Evolutionary conservation across 768 basidiomycete genomes (phyloP).

Genomic region (Phylloporus arenicola): DNA sequence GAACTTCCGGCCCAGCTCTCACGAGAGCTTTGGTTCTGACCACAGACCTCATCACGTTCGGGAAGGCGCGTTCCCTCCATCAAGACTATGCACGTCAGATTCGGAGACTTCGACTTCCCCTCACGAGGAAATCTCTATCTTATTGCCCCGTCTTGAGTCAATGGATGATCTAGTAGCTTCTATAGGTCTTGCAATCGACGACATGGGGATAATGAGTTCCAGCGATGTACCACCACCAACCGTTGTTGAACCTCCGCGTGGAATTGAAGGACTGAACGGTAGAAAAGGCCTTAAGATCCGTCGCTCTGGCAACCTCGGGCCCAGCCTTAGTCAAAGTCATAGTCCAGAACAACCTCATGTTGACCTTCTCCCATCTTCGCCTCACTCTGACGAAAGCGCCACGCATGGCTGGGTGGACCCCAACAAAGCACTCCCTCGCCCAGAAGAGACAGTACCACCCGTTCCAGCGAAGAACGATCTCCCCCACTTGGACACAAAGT

Average conservation of each 20-base stretch:
- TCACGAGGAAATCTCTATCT: constrained; percentile 13
- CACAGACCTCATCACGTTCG: constrained; percentile 34
- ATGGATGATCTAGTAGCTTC: constrained; percentile 36
- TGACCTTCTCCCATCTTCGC: constrained; percentile 12
- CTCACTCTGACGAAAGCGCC: constrained; percentile 18
- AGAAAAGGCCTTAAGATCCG: constrained; percentile 30
- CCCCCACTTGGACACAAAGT: constrained; percentile 20
- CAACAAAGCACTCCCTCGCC: constrained; percentile 11
- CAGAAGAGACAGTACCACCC: constrained; percentile 22
- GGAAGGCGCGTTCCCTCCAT: constrained; percentile 66
- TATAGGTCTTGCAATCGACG: constrained; percentile 36
- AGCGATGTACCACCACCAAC: constrained; percentile 35
- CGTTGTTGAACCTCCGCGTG: constrained; percentile 36
- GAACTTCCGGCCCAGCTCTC: constrained; percentile 6
- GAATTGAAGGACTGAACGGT: constrained; percentile 24
- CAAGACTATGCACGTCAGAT: constrained; percentile 28
- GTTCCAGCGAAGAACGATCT: constrained; percentile 27
- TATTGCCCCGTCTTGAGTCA: constrained; percentile 26
- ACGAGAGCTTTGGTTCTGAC: constrained; percentile 21
- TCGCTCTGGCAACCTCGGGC: constrained; percentile 18
- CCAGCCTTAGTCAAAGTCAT: constrained; percentile 1
- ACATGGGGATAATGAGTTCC: constrained; percentile 32
- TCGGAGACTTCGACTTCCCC: constrained; percentile 13
- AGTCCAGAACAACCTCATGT: constrained; percentile 13
- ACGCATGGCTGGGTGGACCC: constrained; percentile 14